Evolutionary conservation across 2,329 filamentous ascomycete genomes (phyloP).

Genomic region (Fusarium subtropicale): DNA sequence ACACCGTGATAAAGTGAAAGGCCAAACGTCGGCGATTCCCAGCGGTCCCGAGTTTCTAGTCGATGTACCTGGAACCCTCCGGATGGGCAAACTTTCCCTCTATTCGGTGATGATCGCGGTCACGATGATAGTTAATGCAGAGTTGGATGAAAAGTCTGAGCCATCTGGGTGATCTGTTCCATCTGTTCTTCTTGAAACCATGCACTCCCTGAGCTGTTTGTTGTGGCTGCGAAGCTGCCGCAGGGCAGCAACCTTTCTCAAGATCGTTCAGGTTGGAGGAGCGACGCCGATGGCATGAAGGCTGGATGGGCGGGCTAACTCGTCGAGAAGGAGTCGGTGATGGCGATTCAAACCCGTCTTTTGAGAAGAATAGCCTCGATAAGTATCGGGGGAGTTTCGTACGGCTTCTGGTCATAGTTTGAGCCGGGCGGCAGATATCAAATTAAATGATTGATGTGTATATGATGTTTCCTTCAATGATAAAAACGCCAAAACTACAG

Average conservation of each 20-base stretch:
- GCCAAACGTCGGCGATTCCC: background rate
- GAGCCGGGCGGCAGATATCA: background rate
- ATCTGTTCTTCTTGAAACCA: accelerated
- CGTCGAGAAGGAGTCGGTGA: background rate
- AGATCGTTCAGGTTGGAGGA: background rate
- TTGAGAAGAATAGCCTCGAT: background rate
- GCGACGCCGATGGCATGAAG: too few relatives aligned
- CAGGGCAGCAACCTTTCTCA: background rate
- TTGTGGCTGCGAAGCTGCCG: too few relatives aligned
- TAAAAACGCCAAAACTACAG: background rate
- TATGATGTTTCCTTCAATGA: background rate
- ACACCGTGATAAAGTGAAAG: background rate
- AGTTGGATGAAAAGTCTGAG: background rate
- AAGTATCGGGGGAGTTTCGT: background rate
- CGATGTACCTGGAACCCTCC: background rate
- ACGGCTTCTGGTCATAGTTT: background rate
- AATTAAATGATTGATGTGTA: background rate
- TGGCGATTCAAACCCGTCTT: background rate
- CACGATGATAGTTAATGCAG: background rate
- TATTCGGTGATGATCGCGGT: background rate
- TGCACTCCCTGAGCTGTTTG: background rate
- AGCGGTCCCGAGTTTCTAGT: background rate
- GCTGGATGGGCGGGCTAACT: background rate
- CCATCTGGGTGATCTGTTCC: background rate
- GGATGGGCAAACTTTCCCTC: background rate